These are phyloP conservation scores for Rhododendron ovatum DNA, from an alignment of 148 eudicot genomes.

Conservation along the genomic window DNA sequence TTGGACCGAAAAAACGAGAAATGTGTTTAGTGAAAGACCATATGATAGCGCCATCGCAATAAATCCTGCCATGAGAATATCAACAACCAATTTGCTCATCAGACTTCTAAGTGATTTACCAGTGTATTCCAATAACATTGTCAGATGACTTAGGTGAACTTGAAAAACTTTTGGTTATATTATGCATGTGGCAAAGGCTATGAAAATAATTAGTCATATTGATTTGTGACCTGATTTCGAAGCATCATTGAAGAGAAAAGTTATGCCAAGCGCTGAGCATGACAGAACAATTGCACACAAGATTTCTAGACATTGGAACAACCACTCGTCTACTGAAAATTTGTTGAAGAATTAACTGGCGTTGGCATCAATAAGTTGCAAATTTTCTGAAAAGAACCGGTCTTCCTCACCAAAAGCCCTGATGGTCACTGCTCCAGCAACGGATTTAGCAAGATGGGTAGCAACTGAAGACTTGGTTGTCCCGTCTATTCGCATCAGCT, in stretches of 20 bases:
- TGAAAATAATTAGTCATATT: too few species aligned
- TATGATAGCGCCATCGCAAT: conserved; percentile 85
- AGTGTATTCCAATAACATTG: too few species aligned
- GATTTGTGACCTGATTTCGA: conserved; percentile 29
- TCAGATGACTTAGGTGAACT: too few species aligned
- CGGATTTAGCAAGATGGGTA: too few species aligned
- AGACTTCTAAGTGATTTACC: too few species aligned
- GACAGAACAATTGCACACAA: conserved; percentile 42
- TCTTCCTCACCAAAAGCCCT: conserved; percentile 41
- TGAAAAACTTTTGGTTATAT: background rate
- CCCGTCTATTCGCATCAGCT: too few species aligned
- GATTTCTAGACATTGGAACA: conserved; percentile 51
- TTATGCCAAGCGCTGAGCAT: conserved; percentile 40
- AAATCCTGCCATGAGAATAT: conserved; percentile 45
- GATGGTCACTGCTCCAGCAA: too few species aligned
- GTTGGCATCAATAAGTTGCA: conserved; percentile 37
- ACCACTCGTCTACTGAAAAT: conserved; percentile 51
- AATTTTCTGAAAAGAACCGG: conserved; percentile 2
- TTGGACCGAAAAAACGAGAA: too few species aligned
- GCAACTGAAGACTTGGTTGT: too few species aligned
- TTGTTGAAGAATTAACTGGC: conserved; percentile 45
- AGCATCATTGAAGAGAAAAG: conserved; percentile 28
- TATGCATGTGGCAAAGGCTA: background rate
- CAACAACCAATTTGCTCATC: background rate
- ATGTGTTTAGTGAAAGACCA: conserved; percentile 35